Conservation (phyloP, 176 grass and related monocot species). For the Ensete ventricosum region DNA sequence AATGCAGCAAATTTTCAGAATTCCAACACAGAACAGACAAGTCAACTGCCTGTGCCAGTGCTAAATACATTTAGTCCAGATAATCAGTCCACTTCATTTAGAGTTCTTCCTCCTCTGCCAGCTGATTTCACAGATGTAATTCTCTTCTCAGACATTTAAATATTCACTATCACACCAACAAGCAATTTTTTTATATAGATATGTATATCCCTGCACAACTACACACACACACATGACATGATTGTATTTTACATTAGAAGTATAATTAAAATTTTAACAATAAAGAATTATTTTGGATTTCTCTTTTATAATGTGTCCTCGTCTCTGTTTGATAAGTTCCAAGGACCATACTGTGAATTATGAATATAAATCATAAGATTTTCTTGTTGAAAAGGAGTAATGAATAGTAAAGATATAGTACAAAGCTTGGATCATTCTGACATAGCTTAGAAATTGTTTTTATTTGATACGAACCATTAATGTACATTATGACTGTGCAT, state of each 20-base stretch:
- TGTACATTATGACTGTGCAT: not conserved
- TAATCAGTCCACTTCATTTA: constrained; percentile 72
- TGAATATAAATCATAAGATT: not conserved
- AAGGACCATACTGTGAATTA: too few relatives aligned
- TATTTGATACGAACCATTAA: not conserved
- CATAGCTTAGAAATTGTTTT: not conserved
- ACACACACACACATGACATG: not conserved
- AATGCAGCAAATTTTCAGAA: constrained; percentile 30
- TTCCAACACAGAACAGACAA: constrained; percentile 33
- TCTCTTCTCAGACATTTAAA: constrained; percentile 23
- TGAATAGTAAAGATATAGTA: not conserved
- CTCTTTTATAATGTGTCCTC: too few relatives aligned
- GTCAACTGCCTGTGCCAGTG: constrained; percentile 15
- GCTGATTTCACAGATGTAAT: constrained; percentile 70
- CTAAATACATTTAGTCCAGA: constrained; percentile 73
- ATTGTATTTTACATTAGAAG: not conserved
- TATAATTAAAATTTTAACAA: not conserved
- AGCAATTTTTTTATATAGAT: constrained; percentile 3
- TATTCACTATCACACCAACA: constrained; percentile 11
- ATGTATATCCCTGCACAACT: not conserved
- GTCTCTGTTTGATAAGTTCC: too few relatives aligned
- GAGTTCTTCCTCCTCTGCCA: constrained; percentile 82
- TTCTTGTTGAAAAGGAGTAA: not conserved
- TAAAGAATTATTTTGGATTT: not conserved
- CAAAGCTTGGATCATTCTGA: not conserved